phyloP scores from a whole-genome alignment of 257 asterid species.

The Euphrasia confusa region DNA sequence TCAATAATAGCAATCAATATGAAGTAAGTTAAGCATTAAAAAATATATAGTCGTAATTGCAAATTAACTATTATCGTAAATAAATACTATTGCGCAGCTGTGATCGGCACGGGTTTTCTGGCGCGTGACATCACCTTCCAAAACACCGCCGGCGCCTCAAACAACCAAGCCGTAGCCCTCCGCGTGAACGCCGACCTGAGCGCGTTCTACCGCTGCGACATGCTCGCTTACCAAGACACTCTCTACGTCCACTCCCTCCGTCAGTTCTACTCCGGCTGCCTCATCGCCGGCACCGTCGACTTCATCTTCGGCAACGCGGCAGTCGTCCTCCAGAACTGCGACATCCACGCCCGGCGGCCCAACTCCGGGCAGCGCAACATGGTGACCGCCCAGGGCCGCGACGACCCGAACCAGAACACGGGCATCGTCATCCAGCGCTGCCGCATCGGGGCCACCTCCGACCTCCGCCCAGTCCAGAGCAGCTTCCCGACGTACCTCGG shows the following conservation, averaged over 20 bases:
- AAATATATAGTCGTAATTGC: too few relatives aligned
- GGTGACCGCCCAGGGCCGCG: conserved; percentile 66
- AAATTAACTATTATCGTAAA: too few relatives aligned
- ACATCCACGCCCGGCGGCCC: conserved; percentile 57
- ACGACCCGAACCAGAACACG: conserved; percentile 51
- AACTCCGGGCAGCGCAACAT: conserved; percentile 46
- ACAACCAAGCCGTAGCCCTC: conserved; percentile 52
- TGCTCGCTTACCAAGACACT: conserved; percentile 57
- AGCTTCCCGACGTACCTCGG: conserved; percentile 44
- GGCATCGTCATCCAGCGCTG: conserved; percentile 49
- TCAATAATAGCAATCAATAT: background rate
- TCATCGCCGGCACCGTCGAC: conserved; percentile 52
- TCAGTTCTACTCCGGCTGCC: conserved; percentile 48
- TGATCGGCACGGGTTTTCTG: conserved; percentile 41
- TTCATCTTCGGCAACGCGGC: conserved; percentile 61
- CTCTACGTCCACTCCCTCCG: conserved; percentile 62
- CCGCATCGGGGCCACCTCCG: conserved; percentile 44
- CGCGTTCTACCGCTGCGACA: conserved; percentile 53
- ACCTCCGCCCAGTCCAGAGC: conserved; percentile 31
- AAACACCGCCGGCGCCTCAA: conserved; percentile 53
- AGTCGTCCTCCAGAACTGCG: conserved; percentile 45
- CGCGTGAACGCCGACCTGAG: conserved; percentile 51
- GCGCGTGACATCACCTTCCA: conserved; percentile 59
- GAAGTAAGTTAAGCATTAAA: too few relatives aligned
- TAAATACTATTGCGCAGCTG: conserved; percentile 36